Evolutionary conservation across 306 rosid genomes (phyloP), one percentile per base, ranked within the genome.

Genomic region (Cicer cuneatum): DNA sequence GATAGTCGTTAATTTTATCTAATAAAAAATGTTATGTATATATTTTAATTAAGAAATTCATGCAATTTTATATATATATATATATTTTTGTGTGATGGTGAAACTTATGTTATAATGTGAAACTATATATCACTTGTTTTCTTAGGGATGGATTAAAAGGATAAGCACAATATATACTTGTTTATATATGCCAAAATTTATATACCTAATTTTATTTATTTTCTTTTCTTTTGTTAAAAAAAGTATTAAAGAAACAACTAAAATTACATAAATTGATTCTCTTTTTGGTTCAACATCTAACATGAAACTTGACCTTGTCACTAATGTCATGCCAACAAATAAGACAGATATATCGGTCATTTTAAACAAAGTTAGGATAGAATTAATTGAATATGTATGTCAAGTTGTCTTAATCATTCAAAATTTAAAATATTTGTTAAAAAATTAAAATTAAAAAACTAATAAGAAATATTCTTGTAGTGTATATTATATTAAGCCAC

Each of bases 301-400:
- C 37, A 0, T 60, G 66, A 40, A 40, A 64, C 2, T 42, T 43
- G 66, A 69, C 13, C 40, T 5, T 16, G 73, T 46, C 68, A 46
- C 72, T 64, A 9, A 45, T 38, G 71, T n/a, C 24, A 64, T 62
- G 80, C 80, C 84, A 76, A 72, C 77, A 66, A 71, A 76, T 2
- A 5, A 52, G 84, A 80, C 84, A 76, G 19, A 56, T 13, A 69
- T 37, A 77, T 75, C 70, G 60, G 83, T 78, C 78, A 67, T 57
- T 64, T 58, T 24, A 10, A 9, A 13, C 29, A 11, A 67, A 63
- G 75, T 81, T 76, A 74, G 21, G 51, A 38, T 37, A 77, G 65
- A 68, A 24, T 24, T 24, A 52, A 51, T 14, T 69, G 5, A 72
- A 72, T 70, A 70, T 41, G 78, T 13, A 40, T 10, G 59, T 49